Percentiles rank a stretch among this genome's conserved stretches.
Evolutionary conservation across 192 early-diverging fungal species (phyloP).

Genomic region (Bifiguratus adelaidae): DNA sequence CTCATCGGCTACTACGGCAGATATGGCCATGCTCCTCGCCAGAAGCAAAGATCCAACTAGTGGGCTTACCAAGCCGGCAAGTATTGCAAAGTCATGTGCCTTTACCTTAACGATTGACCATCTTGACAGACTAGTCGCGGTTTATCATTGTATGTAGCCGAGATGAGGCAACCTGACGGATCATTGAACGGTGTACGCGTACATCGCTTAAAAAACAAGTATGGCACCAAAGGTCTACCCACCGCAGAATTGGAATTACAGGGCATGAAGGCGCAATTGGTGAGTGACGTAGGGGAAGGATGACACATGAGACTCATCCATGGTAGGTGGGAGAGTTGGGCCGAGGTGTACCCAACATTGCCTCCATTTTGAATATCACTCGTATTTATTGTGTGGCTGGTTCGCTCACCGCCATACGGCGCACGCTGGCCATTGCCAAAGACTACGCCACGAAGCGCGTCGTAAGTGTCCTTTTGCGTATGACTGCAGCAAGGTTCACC

Average conservation of each 20-base stretch:
- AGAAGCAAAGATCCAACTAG: slow-evolving; percentile 35
- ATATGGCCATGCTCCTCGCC: slow-evolving; percentile 58
- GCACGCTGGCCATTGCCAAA: slow-evolving; percentile 36
- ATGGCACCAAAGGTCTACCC: slow-evolving; percentile 56
- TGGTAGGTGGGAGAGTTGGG: slow-evolving; percentile 28
- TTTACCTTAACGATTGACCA: background rate
- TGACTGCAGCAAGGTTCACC: background rate
- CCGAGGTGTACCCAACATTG: slow-evolving; percentile 49
- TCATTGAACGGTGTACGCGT: slow-evolving; percentile 51
- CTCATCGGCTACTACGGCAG: slow-evolving; percentile 56
- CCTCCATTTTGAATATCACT: slow-evolving; percentile 60
- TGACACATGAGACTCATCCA: too few species aligned
- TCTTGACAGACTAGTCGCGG: slow-evolving; percentile 33
- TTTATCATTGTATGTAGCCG: slow-evolving; percentile 47
- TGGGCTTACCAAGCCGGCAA: slow-evolving; percentile 8
- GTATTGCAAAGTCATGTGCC: background rate
- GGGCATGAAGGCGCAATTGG: slow-evolving; percentile 33
- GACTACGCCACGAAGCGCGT: slow-evolving; percentile 48
- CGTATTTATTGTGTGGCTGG: slow-evolving; percentile 45
- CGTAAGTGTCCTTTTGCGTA: slow-evolving; percentile 9
- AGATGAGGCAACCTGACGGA: slow-evolving; percentile 39
- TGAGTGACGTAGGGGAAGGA: slow-evolving; percentile 1
- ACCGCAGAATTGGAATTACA: slow-evolving; percentile 60
- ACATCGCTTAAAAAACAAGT: slow-evolving; percentile 61
- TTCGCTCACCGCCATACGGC: slow-evolving; percentile 26